These are phyloP conservation scores for Penicillium daleae DNA, from an alignment of 495 filamentous ascomycete species.

Conservation along the genomic window DNA sequence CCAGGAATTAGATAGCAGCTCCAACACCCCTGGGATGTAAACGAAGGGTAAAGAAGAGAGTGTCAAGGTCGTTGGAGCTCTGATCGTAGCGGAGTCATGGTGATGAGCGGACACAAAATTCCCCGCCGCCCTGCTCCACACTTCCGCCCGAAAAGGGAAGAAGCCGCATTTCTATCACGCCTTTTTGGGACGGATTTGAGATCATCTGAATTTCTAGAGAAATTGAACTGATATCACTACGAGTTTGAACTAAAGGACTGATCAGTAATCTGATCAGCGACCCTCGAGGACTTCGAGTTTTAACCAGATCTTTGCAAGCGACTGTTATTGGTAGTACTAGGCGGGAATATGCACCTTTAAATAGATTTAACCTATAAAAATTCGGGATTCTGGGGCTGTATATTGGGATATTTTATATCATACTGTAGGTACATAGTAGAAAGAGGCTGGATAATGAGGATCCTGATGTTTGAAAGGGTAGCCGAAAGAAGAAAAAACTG, in stretches of 20 bases:
- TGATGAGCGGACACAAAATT: constrained; percentile 2
- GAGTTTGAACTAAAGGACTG: background rate
- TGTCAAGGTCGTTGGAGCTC: background rate
- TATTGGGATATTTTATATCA: too few relatives aligned
- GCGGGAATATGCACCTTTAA: too few relatives aligned
- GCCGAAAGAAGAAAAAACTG: too few relatives aligned
- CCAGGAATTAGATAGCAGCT: background rate
- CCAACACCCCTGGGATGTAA: background rate
- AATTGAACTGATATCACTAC: background rate
- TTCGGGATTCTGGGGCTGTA: too few relatives aligned
- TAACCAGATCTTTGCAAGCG: too few relatives aligned
- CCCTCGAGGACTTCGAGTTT: too few relatives aligned
- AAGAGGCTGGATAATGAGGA: too few relatives aligned
- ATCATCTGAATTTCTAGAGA: background rate
- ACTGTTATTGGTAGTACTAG: too few relatives aligned
- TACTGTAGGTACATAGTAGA: too few relatives aligned
- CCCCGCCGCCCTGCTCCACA: constrained; percentile 8
- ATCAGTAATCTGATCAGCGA: background rate
- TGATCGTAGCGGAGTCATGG: too few relatives aligned
- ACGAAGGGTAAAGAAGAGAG: background rate
- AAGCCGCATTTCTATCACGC: background rate
- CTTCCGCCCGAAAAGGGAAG: background rate
- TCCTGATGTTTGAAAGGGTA: too few relatives aligned
- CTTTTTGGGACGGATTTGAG: background rate
- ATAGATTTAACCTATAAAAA: too few relatives aligned